These are phyloP conservation scores for Areca catechu DNA, from an alignment of 176 grass and related monocot genomes.

Conservation along the genomic window DNA sequence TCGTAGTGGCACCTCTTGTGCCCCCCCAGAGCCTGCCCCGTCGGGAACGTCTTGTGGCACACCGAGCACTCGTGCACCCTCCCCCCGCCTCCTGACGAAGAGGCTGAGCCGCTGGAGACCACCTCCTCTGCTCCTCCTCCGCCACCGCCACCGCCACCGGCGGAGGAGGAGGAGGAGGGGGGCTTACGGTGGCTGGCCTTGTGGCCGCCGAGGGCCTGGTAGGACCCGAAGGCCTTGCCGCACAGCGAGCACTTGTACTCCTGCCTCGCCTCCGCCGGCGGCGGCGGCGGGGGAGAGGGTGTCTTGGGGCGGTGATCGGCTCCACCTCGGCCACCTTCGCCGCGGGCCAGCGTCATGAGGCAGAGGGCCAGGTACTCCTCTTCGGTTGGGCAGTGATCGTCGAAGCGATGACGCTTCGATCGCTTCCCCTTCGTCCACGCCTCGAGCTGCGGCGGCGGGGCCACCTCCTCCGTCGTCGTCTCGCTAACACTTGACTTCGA, in stretches of 20 bases:
- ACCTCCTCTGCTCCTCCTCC: not conserved
- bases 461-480: not conserved
- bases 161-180: not conserved
- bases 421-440: constrained; percentile 5
- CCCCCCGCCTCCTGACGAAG: not conserved
- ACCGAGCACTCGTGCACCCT: constrained; percentile 11
- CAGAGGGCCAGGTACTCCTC: constrained; percentile 13
- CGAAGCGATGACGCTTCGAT: constrained; percentile 1
- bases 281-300: not conserved
- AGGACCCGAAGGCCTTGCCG: constrained; percentile 13
- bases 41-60: constrained; percentile 11
- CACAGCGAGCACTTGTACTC: constrained; percentile 6
- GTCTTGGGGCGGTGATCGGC: not conserved
- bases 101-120: not conserved
- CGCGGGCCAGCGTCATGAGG: constrained; percentile 18
- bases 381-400: no score
- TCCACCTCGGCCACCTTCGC: not conserved
- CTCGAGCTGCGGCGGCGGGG: not conserved
- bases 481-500: no score
- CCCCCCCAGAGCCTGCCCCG: constrained; percentile 14
- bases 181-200: constrained; percentile 19
- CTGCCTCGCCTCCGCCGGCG: not conserved
- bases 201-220: constrained; percentile 20
- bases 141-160: not conserved
- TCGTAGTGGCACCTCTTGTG: constrained; percentile 21